Conservation (phyloP, 805 yeast genomes). For the Pichia deserticola region DNA sequence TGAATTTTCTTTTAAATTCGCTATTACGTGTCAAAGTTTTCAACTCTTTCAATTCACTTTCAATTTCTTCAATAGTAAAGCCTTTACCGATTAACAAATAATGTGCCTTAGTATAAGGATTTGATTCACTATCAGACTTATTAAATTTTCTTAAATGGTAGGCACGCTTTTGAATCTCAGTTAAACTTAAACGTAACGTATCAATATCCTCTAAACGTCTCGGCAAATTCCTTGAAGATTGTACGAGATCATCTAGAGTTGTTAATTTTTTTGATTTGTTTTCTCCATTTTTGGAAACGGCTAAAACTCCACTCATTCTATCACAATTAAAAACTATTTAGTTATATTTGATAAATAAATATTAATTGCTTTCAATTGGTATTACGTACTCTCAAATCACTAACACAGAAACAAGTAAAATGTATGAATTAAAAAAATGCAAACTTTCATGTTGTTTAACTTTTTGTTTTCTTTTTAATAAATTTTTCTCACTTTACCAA, state of each 20-base stretch:
- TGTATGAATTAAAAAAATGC: too few species aligned
- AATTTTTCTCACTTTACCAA: too few species aligned
- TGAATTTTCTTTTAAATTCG: background rate
- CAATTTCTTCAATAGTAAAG: conserved; percentile 76
- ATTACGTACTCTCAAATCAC: too few species aligned
- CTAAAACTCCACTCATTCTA: background rate
- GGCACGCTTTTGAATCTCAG: conserved; percentile 69
- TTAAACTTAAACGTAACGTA: conserved; percentile 69
- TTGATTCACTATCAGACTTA: conserved; percentile 29
- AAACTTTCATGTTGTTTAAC: too few species aligned
- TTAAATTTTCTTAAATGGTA: conserved; percentile 42
- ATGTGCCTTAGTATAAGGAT: conserved; percentile 64
- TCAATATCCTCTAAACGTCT: conserved; percentile 60
- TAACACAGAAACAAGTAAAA: too few species aligned
- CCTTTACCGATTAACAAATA: conserved; percentile 88
- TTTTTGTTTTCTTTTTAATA: too few species aligned
- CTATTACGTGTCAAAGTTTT: conserved; percentile 12
- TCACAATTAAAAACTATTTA: background rate
- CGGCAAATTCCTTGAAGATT: conserved; percentile 72
- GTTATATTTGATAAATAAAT: background rate
- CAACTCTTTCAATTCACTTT: conserved; percentile 44
- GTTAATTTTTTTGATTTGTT: background rate
- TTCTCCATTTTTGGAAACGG: background rate
- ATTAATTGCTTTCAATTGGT: too few species aligned
- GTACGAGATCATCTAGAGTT: conserved; percentile 63